Conservation (phyloP, 1,284 basidiomycete genomes). For the Puccinia triticina region DNA sequence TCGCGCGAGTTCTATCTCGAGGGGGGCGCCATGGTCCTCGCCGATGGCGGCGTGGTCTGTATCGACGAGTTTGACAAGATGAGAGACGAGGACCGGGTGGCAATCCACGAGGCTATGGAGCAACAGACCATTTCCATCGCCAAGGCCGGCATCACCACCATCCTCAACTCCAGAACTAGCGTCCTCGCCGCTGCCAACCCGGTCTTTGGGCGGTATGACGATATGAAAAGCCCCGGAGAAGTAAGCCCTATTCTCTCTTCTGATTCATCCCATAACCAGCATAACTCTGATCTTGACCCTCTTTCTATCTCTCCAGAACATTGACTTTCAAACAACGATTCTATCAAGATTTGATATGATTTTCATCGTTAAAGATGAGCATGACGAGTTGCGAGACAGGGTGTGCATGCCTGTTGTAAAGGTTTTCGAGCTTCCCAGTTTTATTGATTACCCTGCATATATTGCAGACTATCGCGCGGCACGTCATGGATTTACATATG, state of each 20-base stretch:
- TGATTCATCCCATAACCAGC: not conserved
- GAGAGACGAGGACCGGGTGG: slow-evolving; percentile 97
- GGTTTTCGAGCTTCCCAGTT: slow-evolving; percentile 1
- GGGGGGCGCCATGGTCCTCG: slow-evolving; percentile 98
- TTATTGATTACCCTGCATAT: slow-evolving; percentile 39
- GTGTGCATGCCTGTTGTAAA: slow-evolving; percentile 62
- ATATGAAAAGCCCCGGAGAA: slow-evolving; percentile 94
- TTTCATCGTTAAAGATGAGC: slow-evolving; percentile 98
- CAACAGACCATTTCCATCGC: slow-evolving; percentile 99
- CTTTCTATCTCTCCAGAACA: slow-evolving; percentile 69
- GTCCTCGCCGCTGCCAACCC: slow-evolving; percentile 98
- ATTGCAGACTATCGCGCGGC: slow-evolving; percentile 83
- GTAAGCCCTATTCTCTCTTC: slow-evolving; percentile 61
- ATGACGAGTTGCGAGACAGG: slow-evolving; percentile 89
- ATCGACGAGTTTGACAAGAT: slow-evolving; percentile 99
- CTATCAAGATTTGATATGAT: slow-evolving; percentile 99
- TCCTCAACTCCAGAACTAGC: slow-evolving; percentile 92
- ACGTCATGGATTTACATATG: slow-evolving; percentile 99
- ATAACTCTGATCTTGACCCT: not conserved
- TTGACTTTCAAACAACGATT: slow-evolving; percentile 98
- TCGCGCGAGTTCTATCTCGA: slow-evolving; percentile 98
- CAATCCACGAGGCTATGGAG: slow-evolving; percentile 99
- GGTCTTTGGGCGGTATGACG: slow-evolving; percentile 97
- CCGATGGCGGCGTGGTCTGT: slow-evolving; percentile 96
- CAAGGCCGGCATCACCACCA: slow-evolving; percentile 98